Base-by-base conservation (phyloP, 208 protist genomes). In the Spironucleus salmonicida region DNA sequence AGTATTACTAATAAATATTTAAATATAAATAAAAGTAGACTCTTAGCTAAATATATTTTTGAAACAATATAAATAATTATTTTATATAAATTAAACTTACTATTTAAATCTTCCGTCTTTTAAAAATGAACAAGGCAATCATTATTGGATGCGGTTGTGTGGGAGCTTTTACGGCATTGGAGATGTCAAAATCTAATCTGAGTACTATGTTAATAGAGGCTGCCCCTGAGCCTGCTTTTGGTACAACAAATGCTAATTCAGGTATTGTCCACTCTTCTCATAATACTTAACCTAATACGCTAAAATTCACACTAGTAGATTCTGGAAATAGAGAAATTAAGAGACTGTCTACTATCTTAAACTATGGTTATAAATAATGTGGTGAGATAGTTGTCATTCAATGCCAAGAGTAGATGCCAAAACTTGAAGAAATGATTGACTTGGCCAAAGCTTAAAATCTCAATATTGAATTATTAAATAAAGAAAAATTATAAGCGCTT, bases 251-350 rank as follows among this genome's bases (percentile, higher is more conserved):
- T 64, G 76, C 76, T 26, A 79, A 74, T 32, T 68, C 58, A 74
- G 76, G 76, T 58, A 79, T 79, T 59, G 39, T 68, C n/a, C 76
- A 79, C 32, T 59, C 35, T 79, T 59, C 59, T 59, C 29, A 58
- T 26, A 30, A 79, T 15, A 79, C 76, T 11, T 34, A 40, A 19
- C 15, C 42, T 15, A 41, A 66, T 38, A 76, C 74, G 0, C 38
- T 79, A 2, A 79, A 79, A 32, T 64, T 30, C 42, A 59, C 29
- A 38, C 61, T 79, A 13, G 77, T 74, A 42, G 58, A 67, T 7
- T 30, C 32, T 32, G 77, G 77, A 23, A 74, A 71, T 2, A 40
- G 26, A 39, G 23, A 57, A 9, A 45, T 79, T 38, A 30, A 32
- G 11, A 39, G 75, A 11, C 40, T 79, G 0, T 27, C 39, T 11